Base-by-base conservation (phyloP, 176 grass and related monocot genomes). In the barley (Hordeum vulgare) region DNA sequence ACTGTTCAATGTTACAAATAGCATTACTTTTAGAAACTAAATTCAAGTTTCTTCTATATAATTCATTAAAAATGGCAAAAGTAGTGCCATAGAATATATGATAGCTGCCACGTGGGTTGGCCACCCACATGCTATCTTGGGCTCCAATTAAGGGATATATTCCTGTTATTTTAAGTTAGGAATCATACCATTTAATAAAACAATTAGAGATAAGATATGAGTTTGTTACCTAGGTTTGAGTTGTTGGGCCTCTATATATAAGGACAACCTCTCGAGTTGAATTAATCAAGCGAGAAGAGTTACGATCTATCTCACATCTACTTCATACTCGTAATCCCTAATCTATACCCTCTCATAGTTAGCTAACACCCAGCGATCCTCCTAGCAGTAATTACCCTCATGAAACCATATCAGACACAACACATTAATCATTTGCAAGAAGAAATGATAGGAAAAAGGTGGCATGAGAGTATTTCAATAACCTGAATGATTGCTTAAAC, bases 401-500 rank as follows among this genome's bases (percentile, higher is more conserved):
- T 56, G 53, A 56, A 56, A 21, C 17, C 53, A 56, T 56, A 56
- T 56, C 36, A 65, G 54, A 24, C 18, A 76, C 71, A 45, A 35
- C 26, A 75, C 71, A 64, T 24, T 40, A 27, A 8, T 29, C 5
- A 80, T 80, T 34, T 82, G 41, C 15, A 37, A 2, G 84, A 61
- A 60, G 57, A 25, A 85, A 86, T 71, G 53, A 78, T 37, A 58
- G 63, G 63, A 66, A 76, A 80, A 84, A 73, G 31, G 56, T 81
- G 76, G 66, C 60, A 75, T 74, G 12, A 39, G 64, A 88, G 59
- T 76, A 31, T 77, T 83, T 89, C 34, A 80, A 73, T 83, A 57
- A 94, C 96, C 96, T 99, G 93, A 96, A 99, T 85, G 96, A 95
- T 82, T 96, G 91, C 86, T 99, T 99, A 88, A 99, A 99, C 96